Evolutionary conservation across 1,139 yeast species (phyloP).

Genomic region (Yamadazyma membranifaciens): DNA sequence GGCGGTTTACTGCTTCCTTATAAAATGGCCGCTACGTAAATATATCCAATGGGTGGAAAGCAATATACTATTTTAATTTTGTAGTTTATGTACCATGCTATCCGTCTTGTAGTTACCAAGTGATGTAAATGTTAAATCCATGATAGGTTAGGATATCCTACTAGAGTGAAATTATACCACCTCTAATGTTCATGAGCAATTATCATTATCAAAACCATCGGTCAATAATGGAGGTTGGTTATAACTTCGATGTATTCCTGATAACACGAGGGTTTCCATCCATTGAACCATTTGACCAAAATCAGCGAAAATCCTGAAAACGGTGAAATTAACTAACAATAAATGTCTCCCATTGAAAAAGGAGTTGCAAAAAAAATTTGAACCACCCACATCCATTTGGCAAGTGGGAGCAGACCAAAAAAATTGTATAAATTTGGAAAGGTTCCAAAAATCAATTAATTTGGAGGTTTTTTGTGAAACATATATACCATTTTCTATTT

Average conservation of each 20-base stretch:
- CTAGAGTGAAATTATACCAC: no score
- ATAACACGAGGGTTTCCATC: background rate
- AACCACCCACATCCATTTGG: background rate
- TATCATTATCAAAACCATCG: no score
- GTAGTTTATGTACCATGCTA: no score
- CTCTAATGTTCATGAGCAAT: no score
- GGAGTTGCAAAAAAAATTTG: conserved; percentile 5
- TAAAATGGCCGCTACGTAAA: no score
- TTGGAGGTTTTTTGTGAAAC: background rate
- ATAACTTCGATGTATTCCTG: background rate
- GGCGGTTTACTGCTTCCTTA: no score
- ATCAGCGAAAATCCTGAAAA: conserved; percentile 1
- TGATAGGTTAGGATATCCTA: no score
- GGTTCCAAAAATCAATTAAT: background rate
- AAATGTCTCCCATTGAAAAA: background rate
- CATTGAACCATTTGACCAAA: background rate
- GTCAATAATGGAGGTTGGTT: no score
- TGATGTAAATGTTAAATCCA: no score
- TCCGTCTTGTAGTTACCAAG: no score
- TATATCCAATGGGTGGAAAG: no score
- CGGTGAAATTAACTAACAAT: background rate
- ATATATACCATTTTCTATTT: background rate
- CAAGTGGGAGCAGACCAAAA: conserved; percentile 1
- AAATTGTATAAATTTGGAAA: conserved; percentile 2
- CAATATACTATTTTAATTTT: no score